phyloP scores from a whole-genome alignment of 2,329 filamentous ascomycete genomes.

The Microdochium nivale region DNA sequence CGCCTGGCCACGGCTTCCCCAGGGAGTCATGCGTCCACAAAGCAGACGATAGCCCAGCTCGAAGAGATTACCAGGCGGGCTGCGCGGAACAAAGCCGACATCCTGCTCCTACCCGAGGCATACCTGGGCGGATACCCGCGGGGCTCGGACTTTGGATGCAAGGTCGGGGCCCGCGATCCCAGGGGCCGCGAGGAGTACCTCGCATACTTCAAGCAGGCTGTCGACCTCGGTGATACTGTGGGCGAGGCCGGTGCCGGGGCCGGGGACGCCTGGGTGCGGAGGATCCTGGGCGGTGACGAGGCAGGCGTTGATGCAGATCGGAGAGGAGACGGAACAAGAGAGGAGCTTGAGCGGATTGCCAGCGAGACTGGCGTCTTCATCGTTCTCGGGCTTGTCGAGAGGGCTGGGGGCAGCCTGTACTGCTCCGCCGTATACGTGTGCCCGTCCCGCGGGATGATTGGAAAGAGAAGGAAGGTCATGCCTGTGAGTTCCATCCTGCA shows the following conservation, averaged over 20 bases:
- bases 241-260: constrained; percentile 51
- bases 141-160: constrained; percentile 67
- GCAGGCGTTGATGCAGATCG: constrained; percentile 34
- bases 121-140: constrained; percentile 89
- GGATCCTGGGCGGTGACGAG: constrained; percentile 40
- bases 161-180: constrained; percentile 59
- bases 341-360: constrained; percentile 69
- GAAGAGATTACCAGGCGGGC: constrained; percentile 55
- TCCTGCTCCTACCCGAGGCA: constrained; percentile 86
- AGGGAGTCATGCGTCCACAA: constrained; percentile 36
- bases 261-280: constrained; percentile 62
- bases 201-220: constrained; percentile 66
- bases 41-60: constrained; percentile 58
- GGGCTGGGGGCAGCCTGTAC: constrained; percentile 73
- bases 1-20: constrained; percentile 50
- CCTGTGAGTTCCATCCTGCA: constrained; percentile 46
- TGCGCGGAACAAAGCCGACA: constrained; percentile 43
- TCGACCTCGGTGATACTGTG: constrained; percentile 75
- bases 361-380: constrained; percentile 73
- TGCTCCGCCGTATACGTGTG: constrained; percentile 78
- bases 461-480: constrained; percentile 89
- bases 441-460: constrained; percentile 61
- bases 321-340: constrained; percentile 68
- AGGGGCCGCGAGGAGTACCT: constrained; percentile 78
- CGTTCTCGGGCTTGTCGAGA: constrained; percentile 72